Percentiles rank a stretch among this genome's conserved stretches.
phyloP scores from a whole-genome alignment of 139 green algal genomes.

The Ettlia oleoabundans region DNA sequence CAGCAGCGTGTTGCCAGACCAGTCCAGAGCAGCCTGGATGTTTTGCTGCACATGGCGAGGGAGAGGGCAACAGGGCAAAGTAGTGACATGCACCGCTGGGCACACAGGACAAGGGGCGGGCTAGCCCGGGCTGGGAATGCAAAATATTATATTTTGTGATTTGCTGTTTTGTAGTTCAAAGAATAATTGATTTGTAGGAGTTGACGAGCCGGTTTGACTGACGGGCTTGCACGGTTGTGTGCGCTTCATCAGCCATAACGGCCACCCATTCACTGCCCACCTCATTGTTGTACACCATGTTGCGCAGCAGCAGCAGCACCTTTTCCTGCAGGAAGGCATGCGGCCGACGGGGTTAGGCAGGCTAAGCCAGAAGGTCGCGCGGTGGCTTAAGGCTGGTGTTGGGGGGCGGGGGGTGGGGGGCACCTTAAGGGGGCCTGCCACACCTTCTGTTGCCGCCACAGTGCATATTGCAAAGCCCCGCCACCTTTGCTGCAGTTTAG shows the following conservation, averaged over 20 bases:
- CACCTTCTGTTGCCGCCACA: too few relatives aligned
- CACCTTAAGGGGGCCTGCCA: too few relatives aligned
- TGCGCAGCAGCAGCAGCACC: slow-evolving; percentile 43
- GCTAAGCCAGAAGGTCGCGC: background rate
- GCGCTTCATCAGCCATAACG: background rate
- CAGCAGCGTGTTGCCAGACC: slow-evolving; percentile 9
- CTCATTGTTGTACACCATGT: slow-evolving; percentile 24
- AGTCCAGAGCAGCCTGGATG: slow-evolving; percentile 12
- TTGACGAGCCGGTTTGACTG: too few relatives aligned
- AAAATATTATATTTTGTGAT: too few relatives aligned
- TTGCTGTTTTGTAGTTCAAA: too few relatives aligned
- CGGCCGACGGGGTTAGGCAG: background rate
- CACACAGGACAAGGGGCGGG: too few relatives aligned
- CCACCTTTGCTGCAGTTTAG: background rate
- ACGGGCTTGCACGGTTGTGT: background rate
- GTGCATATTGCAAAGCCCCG: background rate
- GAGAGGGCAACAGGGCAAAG: background rate
- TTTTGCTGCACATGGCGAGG: background rate
- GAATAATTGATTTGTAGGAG: too few relatives aligned
- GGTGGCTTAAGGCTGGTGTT: background rate
- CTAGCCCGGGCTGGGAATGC: too few relatives aligned
- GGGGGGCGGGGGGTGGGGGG: too few relatives aligned
- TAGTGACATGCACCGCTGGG: too few relatives aligned
- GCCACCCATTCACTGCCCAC: background rate
- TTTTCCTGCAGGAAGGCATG: slow-evolving; percentile 40